Evolutionary conservation across 1,139 yeast genomes (phyloP).

Genomic region (Pneumocystis jirovecii): DNA sequence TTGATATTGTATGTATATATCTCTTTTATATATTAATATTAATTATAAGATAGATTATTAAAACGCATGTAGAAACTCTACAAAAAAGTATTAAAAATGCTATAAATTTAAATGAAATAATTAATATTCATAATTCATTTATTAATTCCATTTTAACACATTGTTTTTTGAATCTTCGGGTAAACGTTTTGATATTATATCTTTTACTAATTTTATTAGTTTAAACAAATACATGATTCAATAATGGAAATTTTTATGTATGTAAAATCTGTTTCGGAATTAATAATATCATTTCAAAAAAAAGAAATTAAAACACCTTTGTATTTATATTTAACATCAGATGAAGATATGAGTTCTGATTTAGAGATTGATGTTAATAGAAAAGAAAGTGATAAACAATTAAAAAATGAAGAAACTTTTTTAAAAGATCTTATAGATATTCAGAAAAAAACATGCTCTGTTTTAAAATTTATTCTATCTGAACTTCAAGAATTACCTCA

Average conservation of each 20-base stretch:
- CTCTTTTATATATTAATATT: background rate
- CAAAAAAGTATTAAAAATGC: background rate
- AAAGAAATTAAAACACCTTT: background rate
- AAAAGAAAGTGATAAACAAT: background rate
- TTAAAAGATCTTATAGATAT: background rate
- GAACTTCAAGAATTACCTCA: background rate
- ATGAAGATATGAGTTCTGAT: background rate
- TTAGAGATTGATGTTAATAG: background rate
- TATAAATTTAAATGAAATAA: background rate
- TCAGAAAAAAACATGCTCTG: background rate
- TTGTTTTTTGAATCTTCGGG: background rate
- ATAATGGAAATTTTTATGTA: background rate
- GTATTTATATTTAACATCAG: background rate
- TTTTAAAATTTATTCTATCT: background rate
- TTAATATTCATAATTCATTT: background rate
- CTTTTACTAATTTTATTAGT: background rate
- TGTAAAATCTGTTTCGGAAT: background rate
- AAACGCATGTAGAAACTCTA: background rate
- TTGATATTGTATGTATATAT: background rate
- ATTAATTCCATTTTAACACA: background rate
- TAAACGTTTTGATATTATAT: background rate
- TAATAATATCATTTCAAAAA: background rate
- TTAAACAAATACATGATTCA: background rate
- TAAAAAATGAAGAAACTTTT: background rate
- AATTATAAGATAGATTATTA: background rate